phyloP scores from a whole-genome alignment of 768 basidiomycete species.

The Boletus tylopilopsis region DNA sequence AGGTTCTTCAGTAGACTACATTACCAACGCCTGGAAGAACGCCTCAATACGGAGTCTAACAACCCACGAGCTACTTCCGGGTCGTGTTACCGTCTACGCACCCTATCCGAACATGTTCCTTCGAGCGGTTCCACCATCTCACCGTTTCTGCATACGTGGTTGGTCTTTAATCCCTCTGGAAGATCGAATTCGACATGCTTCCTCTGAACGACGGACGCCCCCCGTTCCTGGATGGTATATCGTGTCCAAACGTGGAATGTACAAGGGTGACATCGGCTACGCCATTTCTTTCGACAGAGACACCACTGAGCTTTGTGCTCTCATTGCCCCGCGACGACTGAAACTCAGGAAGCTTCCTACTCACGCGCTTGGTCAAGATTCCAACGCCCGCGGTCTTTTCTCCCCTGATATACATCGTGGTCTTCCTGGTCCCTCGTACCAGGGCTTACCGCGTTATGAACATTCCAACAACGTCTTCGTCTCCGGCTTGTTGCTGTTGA shows the following conservation, averaged over 20 bases:
- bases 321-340: not conserved
- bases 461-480: not conserved
- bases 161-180: not conserved
- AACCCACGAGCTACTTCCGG: not conserved
- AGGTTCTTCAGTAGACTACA: not conserved
- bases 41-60: too few species aligned
- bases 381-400: not conserved
- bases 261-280: not conserved
- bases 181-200: not conserved
- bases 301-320: not conserved
- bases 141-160: not conserved
- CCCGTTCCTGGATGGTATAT: not conserved
- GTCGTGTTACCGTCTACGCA: not conserved
- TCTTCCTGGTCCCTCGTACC: not conserved
- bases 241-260: not conserved
- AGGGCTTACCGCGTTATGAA: not conserved
- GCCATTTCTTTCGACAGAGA: not conserved
- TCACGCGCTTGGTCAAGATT: not conserved
- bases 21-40: not conserved
- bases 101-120: not conserved
- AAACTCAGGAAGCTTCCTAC: not conserved
- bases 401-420: not conserved
- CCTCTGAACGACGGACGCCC: rapidly evolving
- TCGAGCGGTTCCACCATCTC: not conserved
- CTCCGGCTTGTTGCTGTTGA: not conserved